Conservation (phyloP, 2,329 filamentous ascomycete genomes). For the Monosporascus sp. region DNA sequence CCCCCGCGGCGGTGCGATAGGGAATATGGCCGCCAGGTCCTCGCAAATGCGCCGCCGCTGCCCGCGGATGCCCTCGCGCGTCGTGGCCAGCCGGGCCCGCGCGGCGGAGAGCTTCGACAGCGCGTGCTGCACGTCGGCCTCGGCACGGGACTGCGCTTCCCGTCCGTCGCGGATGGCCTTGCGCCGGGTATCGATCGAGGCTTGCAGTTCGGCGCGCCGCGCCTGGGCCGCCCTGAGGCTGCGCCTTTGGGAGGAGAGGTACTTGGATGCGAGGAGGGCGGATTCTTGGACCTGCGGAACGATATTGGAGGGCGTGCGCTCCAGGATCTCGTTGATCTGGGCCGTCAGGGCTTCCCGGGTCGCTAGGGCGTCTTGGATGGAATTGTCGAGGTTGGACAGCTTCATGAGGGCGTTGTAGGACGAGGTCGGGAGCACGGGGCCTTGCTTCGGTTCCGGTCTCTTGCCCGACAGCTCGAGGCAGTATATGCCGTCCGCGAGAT, state of each 20-base stretch:
- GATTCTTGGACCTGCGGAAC: conserved; percentile 46
- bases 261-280: conserved; percentile 42
- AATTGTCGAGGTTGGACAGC: conserved; percentile 81
- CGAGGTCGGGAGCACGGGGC: conserved; percentile 55
- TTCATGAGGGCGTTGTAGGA: conserved; percentile 87
- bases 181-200: conserved; percentile 60
- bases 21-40: conserved; percentile 73
- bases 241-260: conserved; percentile 60
- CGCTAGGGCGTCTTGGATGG: conserved; percentile 80
- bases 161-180: conserved; percentile 63
- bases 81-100: conserved; percentile 48
- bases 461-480: conserved; percentile 62
- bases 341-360: conserved; percentile 68
- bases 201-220: conserved; percentile 61
- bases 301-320: conserved; percentile 34
- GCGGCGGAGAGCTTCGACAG: conserved; percentile 54
- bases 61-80: conserved; percentile 65
- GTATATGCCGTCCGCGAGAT: conserved; percentile 83
- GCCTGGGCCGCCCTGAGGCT: conserved; percentile 57
- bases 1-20: conserved; percentile 58
- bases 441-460: conserved; percentile 47
- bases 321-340: conserved; percentile 66
- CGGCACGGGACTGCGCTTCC: conserved; percentile 51
- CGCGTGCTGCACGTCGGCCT: conserved; percentile 57
- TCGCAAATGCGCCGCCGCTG: conserved; percentile 85